phyloP scores from a whole-genome alignment of 1,139 yeast genomes.

The Starmera stellimalicola region DNA sequence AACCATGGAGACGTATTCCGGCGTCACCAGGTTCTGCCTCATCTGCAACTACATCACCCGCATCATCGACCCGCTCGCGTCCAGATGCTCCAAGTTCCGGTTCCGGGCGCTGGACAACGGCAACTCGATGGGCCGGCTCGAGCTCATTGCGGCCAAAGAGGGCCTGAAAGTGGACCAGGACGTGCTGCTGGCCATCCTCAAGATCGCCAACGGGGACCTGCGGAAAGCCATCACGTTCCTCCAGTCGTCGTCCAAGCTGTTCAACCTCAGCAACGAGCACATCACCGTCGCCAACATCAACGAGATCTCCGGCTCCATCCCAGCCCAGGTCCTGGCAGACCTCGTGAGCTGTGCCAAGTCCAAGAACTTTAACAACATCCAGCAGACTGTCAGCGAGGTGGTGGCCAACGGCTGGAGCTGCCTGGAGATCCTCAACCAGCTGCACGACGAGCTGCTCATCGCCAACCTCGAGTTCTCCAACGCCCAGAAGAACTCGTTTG shows the following conservation, averaged over 20 bases:
- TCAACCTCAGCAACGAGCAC: slow-evolving; percentile 24
- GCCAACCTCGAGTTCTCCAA: slow-evolving; percentile 46
- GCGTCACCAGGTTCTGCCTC: slow-evolving; percentile 84
- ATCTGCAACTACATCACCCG: slow-evolving; percentile 94
- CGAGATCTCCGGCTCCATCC: slow-evolving; percentile 85
- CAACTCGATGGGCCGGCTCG: slow-evolving; percentile 60
- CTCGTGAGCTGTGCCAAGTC: slow-evolving; percentile 30
- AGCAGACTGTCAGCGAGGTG: slow-evolving; percentile 41
- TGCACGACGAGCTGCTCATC: slow-evolving; percentile 69
- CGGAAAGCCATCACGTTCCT: slow-evolving; percentile 87
- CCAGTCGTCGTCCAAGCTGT: slow-evolving; percentile 75
- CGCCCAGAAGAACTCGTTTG: slow-evolving; percentile 51
- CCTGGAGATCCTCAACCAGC: slow-evolving; percentile 64
- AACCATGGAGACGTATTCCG: slow-evolving; percentile 92
- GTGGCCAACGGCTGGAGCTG: slow-evolving; percentile 83
- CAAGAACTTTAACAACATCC: slow-evolving; percentile 33
- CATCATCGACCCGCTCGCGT: slow-evolving; percentile 92
- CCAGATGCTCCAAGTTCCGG: slow-evolving; percentile 91
- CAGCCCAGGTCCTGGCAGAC: slow-evolving; percentile 38
- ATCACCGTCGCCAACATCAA: slow-evolving; percentile 37
- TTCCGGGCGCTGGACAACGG: slow-evolving; percentile 68
- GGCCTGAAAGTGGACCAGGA: slow-evolving; percentile 36
- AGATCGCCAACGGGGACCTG: slow-evolving; percentile 77
- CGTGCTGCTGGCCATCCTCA: slow-evolving; percentile 53
- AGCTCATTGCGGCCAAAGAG: slow-evolving; percentile 44